Percentiles rank a stretch among this genome's conserved stretches.
These are phyloP conservation scores for Erigeron canadensis DNA, from an alignment of 129 eudicot genomes.

Conservation along the genomic window DNA sequence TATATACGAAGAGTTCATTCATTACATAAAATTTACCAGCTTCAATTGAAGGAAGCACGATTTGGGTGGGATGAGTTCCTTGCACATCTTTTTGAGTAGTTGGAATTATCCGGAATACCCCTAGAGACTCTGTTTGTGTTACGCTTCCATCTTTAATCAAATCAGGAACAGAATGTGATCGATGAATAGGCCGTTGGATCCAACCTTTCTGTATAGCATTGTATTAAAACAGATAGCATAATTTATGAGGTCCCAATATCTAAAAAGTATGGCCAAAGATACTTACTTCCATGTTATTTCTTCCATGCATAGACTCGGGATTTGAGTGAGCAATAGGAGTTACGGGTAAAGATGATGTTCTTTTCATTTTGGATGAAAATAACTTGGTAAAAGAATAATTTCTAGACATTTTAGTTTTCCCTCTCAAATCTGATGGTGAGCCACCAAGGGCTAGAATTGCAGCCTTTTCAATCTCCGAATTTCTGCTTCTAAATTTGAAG, in stretches of 20 bases:
- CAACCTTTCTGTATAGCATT: constrained; percentile 53
- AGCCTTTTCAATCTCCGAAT: constrained; percentile 78
- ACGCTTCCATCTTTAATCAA: constrained; percentile 61
- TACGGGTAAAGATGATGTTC: constrained; percentile 71
- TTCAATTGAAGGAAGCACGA: constrained; percentile 30
- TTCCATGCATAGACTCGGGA: constrained; percentile 88
- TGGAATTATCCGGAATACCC: constrained; percentile 68
- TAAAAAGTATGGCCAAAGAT: constrained; percentile 36
- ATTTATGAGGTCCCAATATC: not conserved
- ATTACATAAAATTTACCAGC: constrained; percentile 45
- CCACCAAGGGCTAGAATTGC: constrained; percentile 75
- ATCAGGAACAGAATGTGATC: constrained; percentile 84
- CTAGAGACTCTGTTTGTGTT: constrained; percentile 50
- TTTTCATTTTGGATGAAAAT: constrained; percentile 49
- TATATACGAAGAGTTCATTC: not conserved
- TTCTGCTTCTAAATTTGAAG: constrained; percentile 63
- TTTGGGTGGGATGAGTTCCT: constrained; percentile 33
- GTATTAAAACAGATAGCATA: constrained; percentile 8
- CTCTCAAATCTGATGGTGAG: constrained; percentile 50
- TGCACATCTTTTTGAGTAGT: constrained; percentile 55
- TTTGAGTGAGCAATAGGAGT: constrained; percentile 85
- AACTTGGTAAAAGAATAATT: constrained; percentile 58
- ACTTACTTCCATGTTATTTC: constrained; percentile 42
- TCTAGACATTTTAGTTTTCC: constrained; percentile 46
- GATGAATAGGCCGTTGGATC: constrained; percentile 47